Base-by-base conservation (phyloP, 2,329 filamentous ascomycete species). In the Arthrobotrys megalospora region DNA sequence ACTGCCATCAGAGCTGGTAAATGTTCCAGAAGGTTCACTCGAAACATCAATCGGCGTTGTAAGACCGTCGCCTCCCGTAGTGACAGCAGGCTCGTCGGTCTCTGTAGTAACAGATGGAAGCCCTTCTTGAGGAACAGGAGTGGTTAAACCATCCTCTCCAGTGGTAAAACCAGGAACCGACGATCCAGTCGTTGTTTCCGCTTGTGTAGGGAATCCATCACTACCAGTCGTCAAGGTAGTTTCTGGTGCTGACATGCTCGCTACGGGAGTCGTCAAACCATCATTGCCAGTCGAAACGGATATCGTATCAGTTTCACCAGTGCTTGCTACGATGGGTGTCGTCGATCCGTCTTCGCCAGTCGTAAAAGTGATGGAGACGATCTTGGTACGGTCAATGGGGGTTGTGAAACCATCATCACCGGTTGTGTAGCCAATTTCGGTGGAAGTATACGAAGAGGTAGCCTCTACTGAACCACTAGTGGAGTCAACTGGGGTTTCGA, bases 391-490 rank as follows among this genome's bases (percentile, higher is more conserved):
- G 11, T 16, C 24, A 2, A 50, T 28, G 0, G 53, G 66, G 11
- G 52, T 70, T 8, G 52, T 50, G 3, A 34, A 14, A 11, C 66
- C 53, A 52, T 70, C 43, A 11, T 47, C 28, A 7, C 52, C 53
- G 1, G 66, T 60, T 10, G 66, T 62, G 12, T 24, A 67, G 10
- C 34, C n/a, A 32, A 45, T 11, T 1, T 32, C 43, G 14, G 32
- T 4, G n/a, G 53, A 36, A 43, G 16, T 50, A 38, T 43, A 32
- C 5, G 11, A 11, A 1, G 66, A 62, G 7, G 32, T 19, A 3
- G 21, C 6, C 6, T 19, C 38, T 21, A 16, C 16, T 21, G 11
- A 4, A 24, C 14, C 19, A 12, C 32, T 19, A 19, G 32, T 21
- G 14, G 36, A 11, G 14, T 5, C 48, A 6, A 32, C 38, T 21